Percentiles rank a stretch among this genome's conserved stretches.
Conservation (phyloP, 225 moss, liverwort and hornwort genomes). For the Marchantia polymorpha region DNA sequence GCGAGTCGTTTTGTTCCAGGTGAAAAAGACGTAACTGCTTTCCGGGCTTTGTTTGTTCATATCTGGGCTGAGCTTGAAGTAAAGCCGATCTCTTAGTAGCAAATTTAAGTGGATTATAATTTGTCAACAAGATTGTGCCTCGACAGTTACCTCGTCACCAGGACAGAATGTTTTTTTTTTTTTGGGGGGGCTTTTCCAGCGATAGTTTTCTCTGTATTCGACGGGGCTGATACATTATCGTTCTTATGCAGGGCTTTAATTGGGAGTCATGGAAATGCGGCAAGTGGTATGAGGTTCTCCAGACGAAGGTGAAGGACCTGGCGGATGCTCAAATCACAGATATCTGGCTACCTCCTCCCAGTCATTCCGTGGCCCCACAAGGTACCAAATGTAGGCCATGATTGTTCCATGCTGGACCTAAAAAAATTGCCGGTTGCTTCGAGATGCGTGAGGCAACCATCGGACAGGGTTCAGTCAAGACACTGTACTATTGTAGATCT, state of each 20-base stretch:
- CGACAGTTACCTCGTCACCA: neutral
- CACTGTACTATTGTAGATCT: no score
- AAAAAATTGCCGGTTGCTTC: no score
- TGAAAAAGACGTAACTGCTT: slow-evolving; percentile 17
- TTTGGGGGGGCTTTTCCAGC: no score
- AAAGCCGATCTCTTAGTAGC: neutral
- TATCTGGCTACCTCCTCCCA: slow-evolving; percentile 86
- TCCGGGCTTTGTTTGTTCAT: neutral
- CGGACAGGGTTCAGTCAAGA: no score
- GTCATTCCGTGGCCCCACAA: slow-evolving; percentile 80
- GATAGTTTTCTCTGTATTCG: neutral
- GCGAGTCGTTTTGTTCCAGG: slow-evolving; percentile 72
- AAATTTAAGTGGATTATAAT: neutral
- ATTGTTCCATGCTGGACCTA: no score
- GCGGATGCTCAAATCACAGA: slow-evolving; percentile 65
- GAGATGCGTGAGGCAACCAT: no score
- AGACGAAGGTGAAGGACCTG: slow-evolving; percentile 47
- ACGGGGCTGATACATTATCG: neutral
- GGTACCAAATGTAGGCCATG: slow-evolving; percentile 31
- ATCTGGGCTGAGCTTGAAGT: no score
- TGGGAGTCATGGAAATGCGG: slow-evolving; percentile 83
- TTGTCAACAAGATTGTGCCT: neutral
- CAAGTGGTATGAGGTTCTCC: slow-evolving; percentile 64
- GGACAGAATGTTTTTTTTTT: neutral
- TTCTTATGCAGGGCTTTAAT: slow-evolving; percentile 66